Percentiles rank a stretch among this genome's conserved stretches.
These are phyloP conservation scores for Phaeosphaeria sp. DNA, from an alignment of 2,329 filamentous ascomycete genomes.

Conservation along the genomic window DNA sequence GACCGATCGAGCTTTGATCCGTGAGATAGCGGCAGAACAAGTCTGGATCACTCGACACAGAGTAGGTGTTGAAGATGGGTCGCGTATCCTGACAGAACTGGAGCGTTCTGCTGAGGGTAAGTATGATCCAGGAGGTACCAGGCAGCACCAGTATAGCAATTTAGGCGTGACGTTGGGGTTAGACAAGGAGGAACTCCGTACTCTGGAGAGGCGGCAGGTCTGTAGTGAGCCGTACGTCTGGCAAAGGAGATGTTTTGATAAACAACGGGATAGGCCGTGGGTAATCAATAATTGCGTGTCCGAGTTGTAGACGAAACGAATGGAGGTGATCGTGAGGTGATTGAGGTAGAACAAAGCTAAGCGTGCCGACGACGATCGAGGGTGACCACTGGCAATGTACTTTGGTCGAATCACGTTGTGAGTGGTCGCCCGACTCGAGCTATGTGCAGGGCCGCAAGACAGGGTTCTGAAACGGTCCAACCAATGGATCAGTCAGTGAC, in stretches of 20 bases:
- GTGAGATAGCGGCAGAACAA: background rate
- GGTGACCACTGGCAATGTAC: conserved; percentile 44
- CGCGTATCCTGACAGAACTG: background rate
- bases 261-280: conserved; percentile 25
- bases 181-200: conserved; percentile 29
- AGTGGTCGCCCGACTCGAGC: conserved; percentile 47
- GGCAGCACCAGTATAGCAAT: conserved; percentile 20
- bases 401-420: conserved; percentile 35
- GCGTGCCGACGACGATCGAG: conserved; percentile 40
- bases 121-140: conserved; percentile 7
- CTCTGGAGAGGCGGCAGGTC: conserved; percentile 13
- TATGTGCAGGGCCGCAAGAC: conserved; percentile 45
- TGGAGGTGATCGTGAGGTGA: conserved; percentile 32
- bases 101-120: background rate
- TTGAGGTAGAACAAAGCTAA: conserved; percentile 39
- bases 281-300: conserved; percentile 24
- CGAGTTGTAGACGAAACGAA: conserved; percentile 30
- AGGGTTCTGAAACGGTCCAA: conserved; percentile 47
- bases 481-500: conserved; percentile 44
- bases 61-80: conserved; percentile 8
- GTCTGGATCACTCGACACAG: background rate
- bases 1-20: background rate
- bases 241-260: conserved; percentile 22
- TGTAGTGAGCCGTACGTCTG: conserved; percentile 18
- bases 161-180: conserved; percentile 35